Evolutionary conservation across 2,329 filamentous ascomycete species (phyloP).

Genomic region (Thelonectria olida): DNA sequence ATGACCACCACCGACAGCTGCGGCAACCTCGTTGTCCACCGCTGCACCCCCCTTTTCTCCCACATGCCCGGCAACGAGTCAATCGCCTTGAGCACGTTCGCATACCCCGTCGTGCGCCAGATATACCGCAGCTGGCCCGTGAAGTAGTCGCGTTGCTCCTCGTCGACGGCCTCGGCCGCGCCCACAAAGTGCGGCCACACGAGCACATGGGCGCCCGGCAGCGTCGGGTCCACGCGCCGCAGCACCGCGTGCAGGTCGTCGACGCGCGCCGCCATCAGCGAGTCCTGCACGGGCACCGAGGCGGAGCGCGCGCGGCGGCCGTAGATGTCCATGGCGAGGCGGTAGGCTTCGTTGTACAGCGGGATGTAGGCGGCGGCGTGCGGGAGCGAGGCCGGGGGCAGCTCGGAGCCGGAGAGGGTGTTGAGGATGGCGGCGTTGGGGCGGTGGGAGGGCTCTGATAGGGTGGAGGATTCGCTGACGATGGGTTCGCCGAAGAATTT

Average conservation of each 20-base stretch:
- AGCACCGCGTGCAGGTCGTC: not conserved
- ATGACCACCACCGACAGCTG: conserved; percentile 23
- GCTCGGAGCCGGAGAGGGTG: conserved; percentile 10
- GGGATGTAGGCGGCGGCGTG: conserved; percentile 6
- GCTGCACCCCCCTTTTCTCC: conserved; percentile 13
- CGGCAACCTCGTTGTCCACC: conserved; percentile 18
- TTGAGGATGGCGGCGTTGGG: conserved; percentile 2
- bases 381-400: not conserved
- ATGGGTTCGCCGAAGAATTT: conserved; percentile 23
- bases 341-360: conserved; percentile 19
- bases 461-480: conserved; percentile 11
- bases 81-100: conserved; percentile 20
- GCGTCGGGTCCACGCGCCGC: conserved; percentile 9
- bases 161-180: conserved; percentile 13
- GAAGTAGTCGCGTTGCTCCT: conserved; percentile 7
- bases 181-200: conserved; percentile 22
- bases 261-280: conserved; percentile 9
- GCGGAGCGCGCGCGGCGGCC: conserved; percentile 11
- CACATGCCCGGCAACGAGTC: conserved; percentile 21
- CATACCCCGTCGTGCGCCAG: conserved; percentile 18
- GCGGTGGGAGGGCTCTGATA: not conserved
- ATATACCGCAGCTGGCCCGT: conserved; percentile 9
- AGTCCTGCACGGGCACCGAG: conserved; percentile 1
- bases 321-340: conserved; percentile 21
- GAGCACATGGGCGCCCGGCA: conserved; percentile 18